These are phyloP conservation scores for Phytophthora tubulina DNA, from an alignment of 352 stramenopile species.

Conservation along the genomic window DNA sequence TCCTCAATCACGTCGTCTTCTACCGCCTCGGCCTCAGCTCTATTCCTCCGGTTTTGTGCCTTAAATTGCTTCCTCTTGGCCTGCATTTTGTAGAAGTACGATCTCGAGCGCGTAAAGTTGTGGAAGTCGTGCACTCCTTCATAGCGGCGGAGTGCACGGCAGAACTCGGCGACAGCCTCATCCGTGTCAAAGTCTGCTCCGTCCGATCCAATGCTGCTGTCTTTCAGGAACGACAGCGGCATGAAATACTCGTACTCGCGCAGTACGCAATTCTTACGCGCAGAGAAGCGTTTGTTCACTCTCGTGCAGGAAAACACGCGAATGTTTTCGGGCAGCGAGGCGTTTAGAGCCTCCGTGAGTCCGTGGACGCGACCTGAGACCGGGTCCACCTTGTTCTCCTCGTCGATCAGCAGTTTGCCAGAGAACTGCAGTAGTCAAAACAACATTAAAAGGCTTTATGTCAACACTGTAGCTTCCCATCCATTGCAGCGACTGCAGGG, in stretches of 20 bases:
- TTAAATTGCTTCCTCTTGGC: constrained; percentile 47
- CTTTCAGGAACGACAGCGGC: constrained; percentile 78
- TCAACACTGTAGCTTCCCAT: neutral
- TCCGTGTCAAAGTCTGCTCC: constrained; percentile 48
- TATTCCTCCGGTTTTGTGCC: constrained; percentile 23
- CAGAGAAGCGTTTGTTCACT: constrained; percentile 92
- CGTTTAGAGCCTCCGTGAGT: constrained; percentile 80
- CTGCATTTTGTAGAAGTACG: constrained; percentile 81
- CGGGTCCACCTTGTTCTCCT: constrained; percentile 71
- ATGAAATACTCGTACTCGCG: constrained; percentile 94
- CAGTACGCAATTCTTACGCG: constrained; percentile 87
- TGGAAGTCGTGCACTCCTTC: constrained; percentile 92
- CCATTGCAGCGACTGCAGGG: neutral
- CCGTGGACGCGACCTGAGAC: constrained; percentile 64
- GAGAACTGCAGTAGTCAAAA: constrained; percentile 66
- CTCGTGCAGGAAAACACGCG: constrained; percentile 90
- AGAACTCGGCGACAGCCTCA: constrained; percentile 58
- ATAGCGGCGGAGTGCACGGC: constrained; percentile 62
- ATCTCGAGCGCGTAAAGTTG: constrained; percentile 91
- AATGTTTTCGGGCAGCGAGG: constrained; percentile 77
- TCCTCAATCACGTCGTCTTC: constrained; percentile 23
- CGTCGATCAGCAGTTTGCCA: constrained; percentile 88
- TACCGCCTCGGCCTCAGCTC: constrained; percentile 12
- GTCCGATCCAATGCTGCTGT: constrained; percentile 44
- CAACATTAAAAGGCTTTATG: neutral